phyloP scores from a whole-genome alignment of 2,329 filamentous ascomycete species.

The Diaporthe sp. region DNA sequence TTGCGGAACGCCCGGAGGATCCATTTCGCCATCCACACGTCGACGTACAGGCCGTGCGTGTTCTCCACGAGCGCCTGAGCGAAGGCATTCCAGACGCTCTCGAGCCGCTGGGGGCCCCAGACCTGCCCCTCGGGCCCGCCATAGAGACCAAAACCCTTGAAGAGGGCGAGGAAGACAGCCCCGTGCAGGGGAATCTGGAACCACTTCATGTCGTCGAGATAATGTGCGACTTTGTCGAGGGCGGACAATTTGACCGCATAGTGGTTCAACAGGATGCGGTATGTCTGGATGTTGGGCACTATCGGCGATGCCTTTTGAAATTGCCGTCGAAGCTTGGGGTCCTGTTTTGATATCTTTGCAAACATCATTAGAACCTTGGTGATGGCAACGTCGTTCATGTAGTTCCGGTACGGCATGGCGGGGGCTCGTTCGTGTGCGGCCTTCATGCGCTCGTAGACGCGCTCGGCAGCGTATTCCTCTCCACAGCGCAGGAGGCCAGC shows the following conservation, averaged over 20 bases:
- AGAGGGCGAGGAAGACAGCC: slow-evolving; percentile 81
- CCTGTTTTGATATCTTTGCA: slow-evolving; percentile 61
- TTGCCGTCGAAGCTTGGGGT: slow-evolving; percentile 62
- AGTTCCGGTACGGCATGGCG: slow-evolving; percentile 56
- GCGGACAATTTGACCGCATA: slow-evolving; percentile 77
- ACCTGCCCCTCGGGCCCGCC: slow-evolving; percentile 71
- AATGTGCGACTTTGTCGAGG: slow-evolving; percentile 74
- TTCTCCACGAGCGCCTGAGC: slow-evolving; percentile 62
- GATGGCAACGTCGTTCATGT: slow-evolving; percentile 59
- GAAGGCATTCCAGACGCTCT: slow-evolving; percentile 74
- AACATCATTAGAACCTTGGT: slow-evolving; percentile 69
- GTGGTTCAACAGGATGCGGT: slow-evolving; percentile 81
- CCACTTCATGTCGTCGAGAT: slow-evolving; percentile 83
- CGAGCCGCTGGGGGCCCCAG: slow-evolving; percentile 79
- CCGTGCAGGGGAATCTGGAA: slow-evolving; percentile 77
- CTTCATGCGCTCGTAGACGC: slow-evolving; percentile 89
- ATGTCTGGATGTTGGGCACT: slow-evolving; percentile 81
- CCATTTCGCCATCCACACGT: slow-evolving; percentile 71
- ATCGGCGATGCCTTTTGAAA: slow-evolving; percentile 74
- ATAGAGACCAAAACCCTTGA: slow-evolving; percentile 83
- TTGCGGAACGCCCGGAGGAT: slow-evolving; percentile 72
- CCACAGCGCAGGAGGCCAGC: slow-evolving; percentile 79
- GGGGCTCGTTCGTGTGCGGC: slow-evolving; percentile 56
- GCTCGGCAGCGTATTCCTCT: slow-evolving; percentile 80
- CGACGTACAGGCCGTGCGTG: slow-evolving; percentile 60